Conservation (phyloP, 108 stramenopile species). For the Nitzschia putrida region DNA sequence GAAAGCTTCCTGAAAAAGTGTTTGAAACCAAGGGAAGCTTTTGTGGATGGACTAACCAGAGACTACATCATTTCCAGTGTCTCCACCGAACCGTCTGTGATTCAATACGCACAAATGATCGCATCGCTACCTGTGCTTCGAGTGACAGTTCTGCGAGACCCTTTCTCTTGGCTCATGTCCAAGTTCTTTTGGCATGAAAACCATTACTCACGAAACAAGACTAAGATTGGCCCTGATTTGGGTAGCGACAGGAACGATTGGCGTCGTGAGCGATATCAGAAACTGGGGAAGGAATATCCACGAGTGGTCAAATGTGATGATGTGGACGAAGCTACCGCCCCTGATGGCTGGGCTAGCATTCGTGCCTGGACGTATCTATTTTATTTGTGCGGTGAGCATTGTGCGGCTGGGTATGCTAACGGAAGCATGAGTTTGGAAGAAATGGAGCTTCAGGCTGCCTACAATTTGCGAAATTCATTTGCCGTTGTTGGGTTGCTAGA, state of each 20-base stretch:
- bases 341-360: constrained; percentile 28
- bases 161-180: constrained; percentile 43
- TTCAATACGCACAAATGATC: constrained; percentile 29
- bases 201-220: neutral
- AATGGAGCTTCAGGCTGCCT: constrained; percentile 40
- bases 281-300: neutral
- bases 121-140: constrained; percentile 41
- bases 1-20: neutral
- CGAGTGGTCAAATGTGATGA: constrained; percentile 6
- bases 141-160: constrained; percentile 44
- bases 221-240: neutral
- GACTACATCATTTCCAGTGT: too few species aligned
- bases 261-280: neutral
- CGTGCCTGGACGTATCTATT: constrained; percentile 27
- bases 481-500: constrained; percentile 52
- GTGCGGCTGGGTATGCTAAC: constrained; percentile 22
- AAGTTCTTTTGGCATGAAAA: constrained; percentile 44
- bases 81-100: neutral
- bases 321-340: neutral
- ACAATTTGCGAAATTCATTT: constrained; percentile 46
- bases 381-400: constrained; percentile 50
- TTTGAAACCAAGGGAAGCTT: neutral
- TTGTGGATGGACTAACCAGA: neutral
- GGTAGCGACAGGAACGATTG: neutral
- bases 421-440: constrained; percentile 25